Evolutionary conservation across 1,284 basidiomycete genomes (phyloP), one percentile per base, ranked within the genome.

Genomic region (Tylopilus orsonianus): DNA sequence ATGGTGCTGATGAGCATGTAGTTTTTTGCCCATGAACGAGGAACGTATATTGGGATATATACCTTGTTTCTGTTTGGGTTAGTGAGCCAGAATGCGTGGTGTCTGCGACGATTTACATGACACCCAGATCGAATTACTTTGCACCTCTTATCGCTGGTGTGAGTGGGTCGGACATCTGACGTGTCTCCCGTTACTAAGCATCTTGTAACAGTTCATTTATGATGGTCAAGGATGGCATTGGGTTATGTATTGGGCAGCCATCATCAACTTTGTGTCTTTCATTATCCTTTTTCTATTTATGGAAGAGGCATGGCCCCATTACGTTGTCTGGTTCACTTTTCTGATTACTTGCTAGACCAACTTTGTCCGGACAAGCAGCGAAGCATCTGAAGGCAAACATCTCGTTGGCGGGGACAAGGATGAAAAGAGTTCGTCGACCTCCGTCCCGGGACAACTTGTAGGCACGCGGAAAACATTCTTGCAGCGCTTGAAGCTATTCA

Each of bases 241-340:
- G 54, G 54, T 56, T 13, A 55, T 55, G 54, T 55, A 55, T 26
- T 55, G 54, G 54, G 54, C 53, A 10, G 54, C 54, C 14, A 56
- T 55, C 23, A 55, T 55, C 43, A 55, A 55, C 29, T 46, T 54
- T 26, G 45, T 32, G 20, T 44, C 54, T 7, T 22, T 55, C 20
- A 48, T 55, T 14, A 13, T 55, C 3, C 43, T 55, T 14, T 55
- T 55, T 33, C 29, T 55, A 33, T 52, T 52, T 14, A 55, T 55
- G 54, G 54, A 55, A 42, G 54, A 55, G 53, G 54, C 52, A 20
- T 10, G 26, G 10, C 26, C 26, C 26, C 7, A 27, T 10, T 10
- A 6, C 29, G 38, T 32, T n/a, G 16, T 24, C 5, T 40, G 34
- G 13, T 14, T 30, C 13, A n/a, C 13, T 8, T 22, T 14, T 5